phyloP scores from a whole-genome alignment of 2,329 filamentous ascomycete species.

The Colletotrichum nymphaeae region DNA sequence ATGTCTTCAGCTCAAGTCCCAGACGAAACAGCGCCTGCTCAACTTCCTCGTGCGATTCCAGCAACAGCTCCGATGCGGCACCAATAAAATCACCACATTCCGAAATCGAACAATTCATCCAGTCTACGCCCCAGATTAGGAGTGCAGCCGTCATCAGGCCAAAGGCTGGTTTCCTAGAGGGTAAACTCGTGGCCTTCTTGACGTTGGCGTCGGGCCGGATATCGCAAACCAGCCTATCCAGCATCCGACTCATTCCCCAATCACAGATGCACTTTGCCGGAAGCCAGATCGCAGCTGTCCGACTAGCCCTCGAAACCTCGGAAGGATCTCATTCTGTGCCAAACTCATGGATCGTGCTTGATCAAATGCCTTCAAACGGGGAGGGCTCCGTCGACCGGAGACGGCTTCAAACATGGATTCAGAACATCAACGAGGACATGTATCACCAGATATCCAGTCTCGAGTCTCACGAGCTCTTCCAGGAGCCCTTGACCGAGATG shows the following conservation, averaged over 20 bases:
- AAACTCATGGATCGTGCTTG: constrained; percentile 60
- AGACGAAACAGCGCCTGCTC: constrained; percentile 30
- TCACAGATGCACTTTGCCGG: constrained; percentile 54
- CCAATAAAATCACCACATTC: constrained; percentile 11
- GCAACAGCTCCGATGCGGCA: constrained; percentile 21
- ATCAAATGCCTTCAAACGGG: constrained; percentile 56
- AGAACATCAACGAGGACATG: constrained; percentile 61
- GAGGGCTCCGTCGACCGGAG: constrained; percentile 54
- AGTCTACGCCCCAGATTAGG: constrained; percentile 52
- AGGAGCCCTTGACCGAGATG: constrained; percentile 49
- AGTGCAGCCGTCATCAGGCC: constrained; percentile 57
- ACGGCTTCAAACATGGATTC: constrained; percentile 63
- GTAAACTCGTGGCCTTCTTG: constrained; percentile 59
- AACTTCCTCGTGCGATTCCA: constrained; percentile 27
- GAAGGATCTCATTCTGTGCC: constrained; percentile 49
- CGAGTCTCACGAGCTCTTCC: constrained; percentile 48
- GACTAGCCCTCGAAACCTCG: constrained; percentile 43
- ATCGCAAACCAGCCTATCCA: constrained; percentile 40
- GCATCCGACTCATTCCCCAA: constrained; percentile 48
- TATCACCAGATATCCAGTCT: constrained; percentile 59
- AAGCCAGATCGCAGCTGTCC: constrained; percentile 54
- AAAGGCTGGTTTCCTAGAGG: constrained; percentile 62
- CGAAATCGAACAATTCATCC: constrained; percentile 44
- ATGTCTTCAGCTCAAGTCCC: constrained; percentile 37
- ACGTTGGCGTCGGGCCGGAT: constrained; percentile 48